Evolutionary conservation across 169 alveolate genomes (phyloP).

Genomic region (Babesia gibsoni): DNA sequence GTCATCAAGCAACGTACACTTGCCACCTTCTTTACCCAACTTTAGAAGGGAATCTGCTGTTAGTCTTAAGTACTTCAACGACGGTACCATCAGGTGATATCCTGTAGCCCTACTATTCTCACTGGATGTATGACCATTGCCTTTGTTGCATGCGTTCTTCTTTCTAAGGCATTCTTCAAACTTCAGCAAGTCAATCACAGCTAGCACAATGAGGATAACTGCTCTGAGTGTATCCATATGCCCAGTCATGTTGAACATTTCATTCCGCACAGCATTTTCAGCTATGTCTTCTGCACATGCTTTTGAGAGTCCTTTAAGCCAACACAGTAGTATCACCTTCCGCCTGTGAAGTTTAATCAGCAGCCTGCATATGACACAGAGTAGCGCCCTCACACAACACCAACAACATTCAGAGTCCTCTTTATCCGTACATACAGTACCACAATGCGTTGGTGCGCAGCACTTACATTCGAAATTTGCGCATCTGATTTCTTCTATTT

Average conservation of each 20-base stretch:
- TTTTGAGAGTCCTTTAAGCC: neutral
- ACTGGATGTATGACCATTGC: too few species aligned
- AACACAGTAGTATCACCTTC: neutral
- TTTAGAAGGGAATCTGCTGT: neutral
- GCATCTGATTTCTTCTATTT: neutral
- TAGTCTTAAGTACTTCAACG: neutral
- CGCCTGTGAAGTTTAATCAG: neutral
- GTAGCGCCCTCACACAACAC: neutral
- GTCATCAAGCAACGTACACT: neutral
- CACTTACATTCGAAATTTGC: too few species aligned
- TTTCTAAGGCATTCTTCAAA: neutral
- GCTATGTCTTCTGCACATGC: neutral
- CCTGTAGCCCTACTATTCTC: neutral
- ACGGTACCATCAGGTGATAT: neutral
- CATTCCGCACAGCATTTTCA: neutral
- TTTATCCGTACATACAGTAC: too few species aligned
- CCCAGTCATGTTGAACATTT: neutral
- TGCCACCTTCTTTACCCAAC: too few species aligned
- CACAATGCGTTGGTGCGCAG: neutral
- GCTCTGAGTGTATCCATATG: neutral
- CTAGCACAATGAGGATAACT: neutral
- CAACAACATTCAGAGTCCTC: neutral
- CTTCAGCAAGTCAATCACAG: neutral
- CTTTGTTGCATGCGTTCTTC: neutral
- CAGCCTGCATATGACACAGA: neutral